Conservation (phyloP, 805 yeast species). For the Teunomyces cretensis region DNA sequence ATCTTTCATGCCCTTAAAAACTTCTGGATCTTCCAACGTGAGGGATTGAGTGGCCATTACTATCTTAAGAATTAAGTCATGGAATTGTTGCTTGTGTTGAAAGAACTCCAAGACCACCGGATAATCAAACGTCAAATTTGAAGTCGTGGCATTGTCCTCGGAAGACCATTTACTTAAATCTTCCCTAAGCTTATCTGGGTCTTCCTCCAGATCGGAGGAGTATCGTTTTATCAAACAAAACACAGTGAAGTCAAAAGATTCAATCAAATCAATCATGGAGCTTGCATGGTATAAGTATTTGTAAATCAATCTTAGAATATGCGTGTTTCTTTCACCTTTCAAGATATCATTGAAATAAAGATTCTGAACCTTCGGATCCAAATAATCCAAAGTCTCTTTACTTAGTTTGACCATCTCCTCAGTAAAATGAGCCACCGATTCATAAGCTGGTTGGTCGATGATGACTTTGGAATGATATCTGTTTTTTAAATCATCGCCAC, state of each 20-base stretch:
- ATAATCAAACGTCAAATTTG: conserved; percentile 42
- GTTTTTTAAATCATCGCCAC: conserved; percentile 44
- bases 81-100: conserved; percentile 70
- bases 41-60: conserved; percentile 69
- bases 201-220: conserved; percentile 18
- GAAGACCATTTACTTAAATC: conserved; percentile 4
- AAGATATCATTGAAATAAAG: conserved; percentile 34
- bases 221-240: conserved; percentile 43
- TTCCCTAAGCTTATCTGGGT: conserved; percentile 11
- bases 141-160: conserved; percentile 5
- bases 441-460: conserved; percentile 50
- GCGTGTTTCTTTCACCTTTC: conserved; percentile 48
- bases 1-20: conserved; percentile 61
- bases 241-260: conserved; percentile 61
- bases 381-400: conserved; percentile 40
- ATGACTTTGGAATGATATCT: conserved; percentile 44
- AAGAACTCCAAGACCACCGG: conserved; percentile 68
- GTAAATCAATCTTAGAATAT: conserved; percentile 52
- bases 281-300: conserved; percentile 51
- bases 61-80: conserved; percentile 56
- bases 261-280: conserved; percentile 51
- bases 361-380: conserved; percentile 38
- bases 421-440: conserved; percentile 33
- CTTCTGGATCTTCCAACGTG: conserved; percentile 73
- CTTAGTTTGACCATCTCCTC: conserved; percentile 39